Base-by-base conservation (phyloP, 306 rosid genomes). In the Pyrus betulifolia region DNA sequence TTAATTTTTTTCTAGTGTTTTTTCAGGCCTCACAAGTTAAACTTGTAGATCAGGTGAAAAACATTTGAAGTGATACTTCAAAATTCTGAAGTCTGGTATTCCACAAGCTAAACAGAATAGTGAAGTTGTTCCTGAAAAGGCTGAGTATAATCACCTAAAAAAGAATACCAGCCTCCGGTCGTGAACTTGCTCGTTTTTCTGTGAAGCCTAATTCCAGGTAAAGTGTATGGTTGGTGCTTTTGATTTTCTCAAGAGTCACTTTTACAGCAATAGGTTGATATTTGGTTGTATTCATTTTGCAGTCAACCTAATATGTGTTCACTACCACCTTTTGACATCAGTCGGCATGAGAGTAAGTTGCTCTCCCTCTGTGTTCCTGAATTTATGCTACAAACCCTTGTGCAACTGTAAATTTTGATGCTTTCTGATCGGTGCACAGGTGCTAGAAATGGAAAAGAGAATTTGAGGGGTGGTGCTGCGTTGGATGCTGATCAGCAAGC, bases 391-490 rank as follows among this genome's bases (percentile, higher is more conserved):
- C 55, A 51, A 60, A 69, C 57, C 22, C 59, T 40, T 40, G 13
- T 61, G 30, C 28, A 52, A 54, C 45, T 62, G 58, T 42, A 63
- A 49, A 44, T 65, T 25, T 70, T 67, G 62, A 60, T 78, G 75
- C 46, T 65, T 66, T 75, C 58, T 79, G 74, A 74, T 76, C 81
- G 78, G 68, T 85, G 61, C 74, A 40, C 81, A 96, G 98, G 84
- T 81, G 96, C 98, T 45, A 88, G 74, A 81, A 87, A 80, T 80
- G 99, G 86, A 79, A 82, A 91, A 79, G 84, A 85, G 79, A 93
- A 88, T 82, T 91, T 86, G 71, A 75, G 60, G 71, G 94, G 89
- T 54, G 82, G 76, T 30, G 66, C 67, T 63, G 42, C 77, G 15
- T 55, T 81, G 69, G 90, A 89, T 79, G 40, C 82, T 70, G 80